These are phyloP conservation scores for Platanthera guangdongensis DNA, from an alignment of 106 monocot species.

Conservation along the genomic window DNA sequence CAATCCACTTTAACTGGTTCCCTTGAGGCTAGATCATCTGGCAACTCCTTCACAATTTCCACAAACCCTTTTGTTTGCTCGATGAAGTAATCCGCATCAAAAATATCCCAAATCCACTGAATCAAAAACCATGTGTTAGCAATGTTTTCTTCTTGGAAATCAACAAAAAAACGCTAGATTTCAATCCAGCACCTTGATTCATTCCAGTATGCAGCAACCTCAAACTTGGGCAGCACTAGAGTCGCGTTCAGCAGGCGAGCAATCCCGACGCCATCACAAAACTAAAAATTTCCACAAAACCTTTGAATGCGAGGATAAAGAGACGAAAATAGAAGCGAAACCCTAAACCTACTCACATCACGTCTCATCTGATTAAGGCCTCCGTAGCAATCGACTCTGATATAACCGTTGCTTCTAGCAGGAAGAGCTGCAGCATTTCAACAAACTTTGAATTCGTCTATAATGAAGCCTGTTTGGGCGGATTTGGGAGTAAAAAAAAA, in stretches of 20 bases:
- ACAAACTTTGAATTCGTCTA: slow-evolving; percentile 27
- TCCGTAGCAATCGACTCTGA: slow-evolving; percentile 88
- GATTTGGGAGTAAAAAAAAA: slow-evolving; percentile 20
- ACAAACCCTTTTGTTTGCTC: slow-evolving; percentile 52
- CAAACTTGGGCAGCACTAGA: slow-evolving; percentile 77
- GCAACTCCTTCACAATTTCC: slow-evolving; percentile 58
- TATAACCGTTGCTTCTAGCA: slow-evolving; percentile 56
- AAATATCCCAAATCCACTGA: slow-evolving; percentile 90
- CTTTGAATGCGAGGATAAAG: not conserved
- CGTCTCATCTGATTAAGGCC: slow-evolving; percentile 97
- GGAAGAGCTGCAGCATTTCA: slow-evolving; percentile 67
- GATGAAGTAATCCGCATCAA: slow-evolving; percentile 86
- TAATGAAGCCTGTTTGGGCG: slow-evolving; percentile 16
- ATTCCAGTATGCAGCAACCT: slow-evolving; percentile 96
- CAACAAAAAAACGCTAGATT: not conserved
- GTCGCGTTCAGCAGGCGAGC: slow-evolving; percentile 94
- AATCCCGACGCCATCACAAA: slow-evolving; percentile 92
- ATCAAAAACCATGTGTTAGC: slow-evolving; percentile 2
- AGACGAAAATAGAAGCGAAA: not conserved
- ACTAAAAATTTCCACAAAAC: slow-evolving; percentile 25
- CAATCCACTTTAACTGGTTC: slow-evolving; percentile 82
- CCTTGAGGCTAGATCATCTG: slow-evolving; percentile 45
- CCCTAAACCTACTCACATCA: slow-evolving; percentile 42
- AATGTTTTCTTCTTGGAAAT: not conserved
- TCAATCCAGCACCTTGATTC: slow-evolving; percentile 55